Base-by-base conservation (phyloP, 1,139 yeast genomes). In the Pichia sp. region DNA sequence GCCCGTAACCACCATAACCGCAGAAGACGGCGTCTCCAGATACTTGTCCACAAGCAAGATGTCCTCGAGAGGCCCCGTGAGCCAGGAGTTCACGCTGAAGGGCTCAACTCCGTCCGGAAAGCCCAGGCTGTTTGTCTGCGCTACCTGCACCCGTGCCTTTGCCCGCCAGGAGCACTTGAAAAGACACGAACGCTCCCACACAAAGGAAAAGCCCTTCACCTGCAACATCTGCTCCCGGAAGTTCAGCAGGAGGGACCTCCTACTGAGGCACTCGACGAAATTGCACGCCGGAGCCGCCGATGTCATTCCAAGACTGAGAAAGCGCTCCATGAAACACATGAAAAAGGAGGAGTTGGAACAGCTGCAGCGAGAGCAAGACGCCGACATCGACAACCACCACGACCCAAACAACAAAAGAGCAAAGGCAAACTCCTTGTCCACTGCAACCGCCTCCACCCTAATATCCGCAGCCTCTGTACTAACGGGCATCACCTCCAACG, bases 141-240 rank as follows among this genome's bases (percentile, higher is more conserved):
- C 75, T 51, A 78, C 77, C 13, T 87, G 95, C 66, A 84, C 90
- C 1, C 72, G 92, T 58, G 93, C 93, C 7, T 87, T 87, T 75
- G 93, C 93, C 30, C 72, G 95, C 57, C 80, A 84, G 61, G 95
- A 87, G 67, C 93, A 87, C 67, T 75, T 87, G 64, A 78, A 85
- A 59, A 73, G 93, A 58, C 95, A 87, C 65, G 89, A 85, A 66
- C 70, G 93, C 52, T 82, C 89, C 3, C 95, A 87, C 67, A 86
- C 93, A n/a, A 85, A 86, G 66, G 93, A 87, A 66, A 87, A 87
- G 65, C 95, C 95, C 0, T 87, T 85, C 67, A 76, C 82, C 49
- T 87, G 95, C 71, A 90, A 89, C 19, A 86, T 85, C 6, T 87
- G 95, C 65, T 85, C 82, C 60, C 73, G 90, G 46, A 81, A 81